These are phyloP conservation scores for Panellus pusillus DNA, from an alignment of 768 basidiomycete genomes.

Conservation along the genomic window DNA sequence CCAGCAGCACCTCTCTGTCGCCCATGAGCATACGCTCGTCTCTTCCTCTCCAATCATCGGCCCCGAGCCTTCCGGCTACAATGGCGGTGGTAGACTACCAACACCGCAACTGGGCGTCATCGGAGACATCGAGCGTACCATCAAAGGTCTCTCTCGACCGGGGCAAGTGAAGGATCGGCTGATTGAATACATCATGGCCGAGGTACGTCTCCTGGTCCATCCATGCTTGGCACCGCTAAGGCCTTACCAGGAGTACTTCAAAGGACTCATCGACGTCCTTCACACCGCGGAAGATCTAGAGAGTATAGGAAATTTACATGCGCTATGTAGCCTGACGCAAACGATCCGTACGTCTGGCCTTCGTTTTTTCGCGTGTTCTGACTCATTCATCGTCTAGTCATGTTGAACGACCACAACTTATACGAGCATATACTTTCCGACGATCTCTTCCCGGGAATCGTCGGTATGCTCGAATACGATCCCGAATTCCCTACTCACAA, in stretches of 20 bases:
- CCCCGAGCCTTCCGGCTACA: slow-evolving; percentile 58
- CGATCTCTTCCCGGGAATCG: slow-evolving; percentile 87
- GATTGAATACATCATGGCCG: slow-evolving; percentile 84
- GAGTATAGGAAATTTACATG: slow-evolving; percentile 85
- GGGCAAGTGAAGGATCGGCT: slow-evolving; percentile 76
- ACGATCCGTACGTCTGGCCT: slow-evolving; percentile 70
- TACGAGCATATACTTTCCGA: slow-evolving; percentile 96
- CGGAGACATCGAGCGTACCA: slow-evolving; percentile 73
- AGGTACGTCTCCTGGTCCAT: slow-evolving; percentile 52
- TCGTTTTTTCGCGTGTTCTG: slow-evolving; percentile 17
- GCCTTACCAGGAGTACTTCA: slow-evolving; percentile 77
- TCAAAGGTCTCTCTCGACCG: slow-evolving; percentile 75
- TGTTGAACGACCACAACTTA: slow-evolving; percentile 91
- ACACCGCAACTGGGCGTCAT: slow-evolving; percentile 76
- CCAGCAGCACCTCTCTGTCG: slow-evolving; percentile 74
- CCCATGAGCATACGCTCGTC: slow-evolving; percentile 48
- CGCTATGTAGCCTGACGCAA: slow-evolving; percentile 89
- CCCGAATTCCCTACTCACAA: slow-evolving; percentile 97
- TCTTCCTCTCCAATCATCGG: slow-evolving; percentile 64
- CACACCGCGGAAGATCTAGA: slow-evolving; percentile 92
- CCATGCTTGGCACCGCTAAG: slow-evolving; percentile 2
- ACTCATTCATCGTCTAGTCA: slow-evolving; percentile 50
- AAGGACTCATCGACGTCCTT: slow-evolving; percentile 80
- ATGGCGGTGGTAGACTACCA: slow-evolving; percentile 74
- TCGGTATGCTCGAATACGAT: slow-evolving; percentile 98